These are phyloP conservation scores for Saraca asoca DNA, from an alignment of 331 rosid genomes.

Conservation along the genomic window DNA sequence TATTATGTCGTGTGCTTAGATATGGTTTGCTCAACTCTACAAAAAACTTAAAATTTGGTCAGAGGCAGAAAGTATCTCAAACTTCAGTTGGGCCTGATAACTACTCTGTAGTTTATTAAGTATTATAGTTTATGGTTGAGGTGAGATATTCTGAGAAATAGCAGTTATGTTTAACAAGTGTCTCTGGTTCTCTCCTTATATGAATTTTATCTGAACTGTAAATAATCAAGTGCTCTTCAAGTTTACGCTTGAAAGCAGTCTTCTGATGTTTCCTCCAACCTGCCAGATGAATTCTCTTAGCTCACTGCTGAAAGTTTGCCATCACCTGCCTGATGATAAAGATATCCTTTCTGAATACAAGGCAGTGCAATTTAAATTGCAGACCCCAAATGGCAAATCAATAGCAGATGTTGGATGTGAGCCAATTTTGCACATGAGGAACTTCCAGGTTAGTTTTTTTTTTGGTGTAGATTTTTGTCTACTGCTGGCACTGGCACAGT, in stretches of 20 bases:
- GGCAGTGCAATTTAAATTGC: conserved; percentile 71
- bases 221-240: neutral
- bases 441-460: conserved; percentile 73
- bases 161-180: neutral
- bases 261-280: conserved; percentile 37
- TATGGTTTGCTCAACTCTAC: conserved; percentile 23
- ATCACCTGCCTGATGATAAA: conserved; percentile 56
- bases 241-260: conserved; percentile 25
- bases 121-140: neutral
- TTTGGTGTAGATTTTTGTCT: neutral
- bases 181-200: neutral
- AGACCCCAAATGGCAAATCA: conserved; percentile 80
- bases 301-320: conserved; percentile 83
- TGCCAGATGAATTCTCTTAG: conserved; percentile 90
- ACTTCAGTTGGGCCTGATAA: neutral
- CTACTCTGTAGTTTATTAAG: conserved; percentile 3
- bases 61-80: conserved; percentile 11
- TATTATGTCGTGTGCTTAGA: neutral
- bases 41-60: neutral
- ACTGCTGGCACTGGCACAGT: neutral
- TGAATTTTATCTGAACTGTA: neutral
- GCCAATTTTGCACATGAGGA: conserved; percentile 97
- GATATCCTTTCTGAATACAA: conserved; percentile 51
- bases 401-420: conserved; percentile 94
- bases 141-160: neutral